Conservation (phyloP, 2,329 filamentous ascomycete species). For the Capronia epimyces region DNA sequence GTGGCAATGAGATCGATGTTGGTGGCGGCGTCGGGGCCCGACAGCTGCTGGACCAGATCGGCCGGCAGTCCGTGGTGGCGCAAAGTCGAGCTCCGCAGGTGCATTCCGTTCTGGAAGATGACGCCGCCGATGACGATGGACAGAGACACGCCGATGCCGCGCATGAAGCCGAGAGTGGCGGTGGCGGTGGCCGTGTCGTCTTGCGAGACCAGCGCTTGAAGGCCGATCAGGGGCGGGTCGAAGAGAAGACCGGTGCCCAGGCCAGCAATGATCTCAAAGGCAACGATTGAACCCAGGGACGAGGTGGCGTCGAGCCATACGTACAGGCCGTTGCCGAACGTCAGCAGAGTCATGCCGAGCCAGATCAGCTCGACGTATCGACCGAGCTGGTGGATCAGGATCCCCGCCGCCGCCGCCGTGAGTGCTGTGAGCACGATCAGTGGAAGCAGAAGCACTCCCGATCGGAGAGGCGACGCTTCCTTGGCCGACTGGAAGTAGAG, state of each 20-base stretch:
- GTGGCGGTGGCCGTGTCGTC: constrained; percentile 54
- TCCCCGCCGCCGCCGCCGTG: constrained; percentile 43
- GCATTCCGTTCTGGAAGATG: constrained; percentile 41
- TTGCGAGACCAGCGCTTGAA: constrained; percentile 49
- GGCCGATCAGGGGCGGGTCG: constrained; percentile 51
- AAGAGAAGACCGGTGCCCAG: constrained; percentile 48
- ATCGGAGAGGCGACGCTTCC: constrained; percentile 56
- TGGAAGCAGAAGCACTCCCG: constrained; percentile 55
- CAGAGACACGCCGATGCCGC: constrained; percentile 54
- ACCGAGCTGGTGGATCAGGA: constrained; percentile 49
- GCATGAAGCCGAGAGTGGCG: constrained; percentile 56
- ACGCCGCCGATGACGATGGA: constrained; percentile 56
- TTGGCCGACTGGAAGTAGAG: constrained; percentile 67
- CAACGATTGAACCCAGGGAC: constrained; percentile 45
- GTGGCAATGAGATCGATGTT: too few species aligned
- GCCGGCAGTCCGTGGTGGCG: constrained; percentile 28
- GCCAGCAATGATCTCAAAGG: constrained; percentile 40
- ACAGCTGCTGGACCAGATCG: too few species aligned
- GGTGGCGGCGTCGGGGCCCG: too few species aligned
- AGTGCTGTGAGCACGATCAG: constrained; percentile 48
- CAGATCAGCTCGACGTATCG: constrained; percentile 46
- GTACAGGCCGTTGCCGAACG: constrained; percentile 45
- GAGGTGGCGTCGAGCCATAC: constrained; percentile 39
- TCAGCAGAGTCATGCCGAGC: constrained; percentile 40
- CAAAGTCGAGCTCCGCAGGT: constrained; percentile 18